These are phyloP conservation scores for Pezicula neosporulosa DNA, from an alignment of 2,329 filamentous ascomycete genomes.

Conservation along the genomic window DNA sequence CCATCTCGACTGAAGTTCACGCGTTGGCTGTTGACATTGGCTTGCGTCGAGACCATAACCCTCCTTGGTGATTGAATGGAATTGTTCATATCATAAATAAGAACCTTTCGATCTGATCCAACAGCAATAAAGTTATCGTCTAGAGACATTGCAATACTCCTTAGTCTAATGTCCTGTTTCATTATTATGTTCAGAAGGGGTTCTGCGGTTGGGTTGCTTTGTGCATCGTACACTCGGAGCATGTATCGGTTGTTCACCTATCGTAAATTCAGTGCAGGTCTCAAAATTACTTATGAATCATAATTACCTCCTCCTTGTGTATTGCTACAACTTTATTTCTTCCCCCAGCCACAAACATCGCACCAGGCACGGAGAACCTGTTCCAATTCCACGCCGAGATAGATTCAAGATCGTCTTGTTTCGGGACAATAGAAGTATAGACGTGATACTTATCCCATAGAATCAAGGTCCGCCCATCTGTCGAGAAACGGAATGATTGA, in stretches of 20 bases:
- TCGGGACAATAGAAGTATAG: background rate
- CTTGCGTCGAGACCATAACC: background rate
- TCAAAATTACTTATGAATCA: background rate
- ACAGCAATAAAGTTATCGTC: background rate
- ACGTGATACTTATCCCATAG: background rate
- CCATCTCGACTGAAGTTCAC: background rate
- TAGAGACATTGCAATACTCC: background rate
- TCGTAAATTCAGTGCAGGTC: background rate
- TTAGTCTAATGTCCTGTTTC: background rate
- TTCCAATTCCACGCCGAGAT: background rate
- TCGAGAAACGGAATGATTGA: background rate
- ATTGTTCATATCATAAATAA: background rate
- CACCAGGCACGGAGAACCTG: background rate
- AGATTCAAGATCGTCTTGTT: background rate
- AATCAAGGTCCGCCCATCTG: background rate
- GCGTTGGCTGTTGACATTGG: background rate
- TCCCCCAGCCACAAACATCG: background rate
- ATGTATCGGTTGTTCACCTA: background rate
- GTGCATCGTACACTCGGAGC: background rate
- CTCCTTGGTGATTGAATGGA: background rate
- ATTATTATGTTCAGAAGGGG: background rate
- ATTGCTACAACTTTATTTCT: background rate
- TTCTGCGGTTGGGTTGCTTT: background rate
- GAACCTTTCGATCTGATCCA: background rate
- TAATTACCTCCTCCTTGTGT: background rate